Base-by-base conservation (phyloP, 2,329 filamentous ascomycete species). In the Cladophialophora bantiana region DNA sequence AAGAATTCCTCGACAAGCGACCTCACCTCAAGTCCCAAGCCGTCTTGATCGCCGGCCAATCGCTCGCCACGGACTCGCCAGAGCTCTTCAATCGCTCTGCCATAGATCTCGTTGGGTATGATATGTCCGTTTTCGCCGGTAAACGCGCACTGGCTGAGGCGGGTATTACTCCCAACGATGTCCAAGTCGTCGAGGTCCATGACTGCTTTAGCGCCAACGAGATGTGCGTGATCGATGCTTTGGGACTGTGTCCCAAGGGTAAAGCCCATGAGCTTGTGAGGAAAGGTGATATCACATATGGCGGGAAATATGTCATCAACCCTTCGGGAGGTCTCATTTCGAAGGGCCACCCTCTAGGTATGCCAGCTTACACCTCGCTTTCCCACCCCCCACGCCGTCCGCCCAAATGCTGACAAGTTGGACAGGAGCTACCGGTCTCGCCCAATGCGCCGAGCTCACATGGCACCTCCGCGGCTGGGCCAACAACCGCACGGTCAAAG, bases 171-270 rank as follows among this genome's bases (percentile, higher is more conserved):
- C 82, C 91, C 0, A 79, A 82, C 38, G 91, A 96, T 71, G 85
- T 94, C 70, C 88, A 90, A 75, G 91, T 98, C 15, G 93, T 92
- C 75, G 94, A 98, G 82, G 84, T 98, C 68, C 95, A 98, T 80
- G 95, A 98, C 82, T 98, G 95, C 83, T 98, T 98, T 85, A 93
- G 89, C 18, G 89, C 94, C 32, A 98, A 98, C 78, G 92, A 98
- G 83, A 91, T 98, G 90, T 86, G 95, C 59, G 89, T 89, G 1
- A 89, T 98, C 59, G 94, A 98, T 77, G 92, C 92, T 0, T 85
- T 98, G 0, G 93, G 93, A 1, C 85, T 98, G 10, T 87, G 85
- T 48, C 88, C 88, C 66, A 87, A 85, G 13, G 94, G 94, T 15
- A 94, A 93, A 78, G 95, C 94, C 0, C 94, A 97, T 77, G 93